A percentile compares a stretch with the other conserved stretches of the same genome.
Conservation (phyloP, 495 filamentous ascomycete species). For the Penicillium goetzii region DNA sequence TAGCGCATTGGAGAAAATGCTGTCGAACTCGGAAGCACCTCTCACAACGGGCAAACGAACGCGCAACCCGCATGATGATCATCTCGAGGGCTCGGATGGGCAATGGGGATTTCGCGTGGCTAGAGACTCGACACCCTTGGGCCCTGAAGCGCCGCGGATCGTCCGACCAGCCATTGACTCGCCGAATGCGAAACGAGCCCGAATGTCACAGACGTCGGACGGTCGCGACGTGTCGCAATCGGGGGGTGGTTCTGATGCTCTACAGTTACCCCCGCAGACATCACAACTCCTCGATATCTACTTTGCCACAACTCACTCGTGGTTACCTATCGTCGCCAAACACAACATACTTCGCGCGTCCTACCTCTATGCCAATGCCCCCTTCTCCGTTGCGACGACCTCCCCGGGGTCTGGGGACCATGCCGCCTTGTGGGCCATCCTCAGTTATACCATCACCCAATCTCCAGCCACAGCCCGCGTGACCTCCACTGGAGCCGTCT, state of each 20-base stretch:
- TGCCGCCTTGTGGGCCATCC: constrained; percentile 65
- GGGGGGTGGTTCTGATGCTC: constrained; percentile 23
- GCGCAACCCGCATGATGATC: constrained; percentile 41
- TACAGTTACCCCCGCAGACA: constrained; percentile 61
- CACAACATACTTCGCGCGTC: constrained; percentile 62
- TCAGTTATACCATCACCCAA: constrained; percentile 58
- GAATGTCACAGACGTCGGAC: constrained; percentile 30
- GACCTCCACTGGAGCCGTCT: constrained; percentile 24
- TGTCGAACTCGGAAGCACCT: constrained; percentile 46
- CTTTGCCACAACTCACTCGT: constrained; percentile 72
- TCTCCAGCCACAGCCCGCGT: constrained; percentile 34
- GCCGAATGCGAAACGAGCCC: constrained; percentile 37
- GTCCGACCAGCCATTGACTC: constrained; percentile 32
- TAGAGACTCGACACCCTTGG: constrained; percentile 36
- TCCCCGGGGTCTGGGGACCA: constrained; percentile 58
- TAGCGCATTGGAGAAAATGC: constrained; percentile 56
- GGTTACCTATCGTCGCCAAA: constrained; percentile 74
- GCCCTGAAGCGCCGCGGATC: constrained; percentile 37
- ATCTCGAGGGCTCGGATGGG: constrained; percentile 14
- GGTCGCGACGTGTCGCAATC: constrained; percentile 18
- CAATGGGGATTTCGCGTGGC: constrained; percentile 46
- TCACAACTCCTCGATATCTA: constrained; percentile 71
- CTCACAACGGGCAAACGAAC: constrained; percentile 40
- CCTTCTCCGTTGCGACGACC: constrained; percentile 45
- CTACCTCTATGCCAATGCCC: constrained; percentile 54